Conservation (phyloP, 805 yeast species). For the Candida vartiovaarae region DNA sequence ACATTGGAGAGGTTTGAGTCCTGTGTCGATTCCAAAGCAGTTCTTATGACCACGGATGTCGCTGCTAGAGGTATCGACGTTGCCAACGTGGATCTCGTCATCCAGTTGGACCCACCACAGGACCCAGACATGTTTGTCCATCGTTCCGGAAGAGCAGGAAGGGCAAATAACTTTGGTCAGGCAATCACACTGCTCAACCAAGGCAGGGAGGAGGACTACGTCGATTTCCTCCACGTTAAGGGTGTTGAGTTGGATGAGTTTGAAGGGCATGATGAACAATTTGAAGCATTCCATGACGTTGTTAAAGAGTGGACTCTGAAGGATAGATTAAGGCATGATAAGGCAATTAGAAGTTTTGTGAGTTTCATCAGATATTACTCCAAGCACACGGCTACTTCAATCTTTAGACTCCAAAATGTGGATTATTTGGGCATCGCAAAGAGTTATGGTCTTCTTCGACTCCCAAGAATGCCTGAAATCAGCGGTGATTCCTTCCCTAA, state of each 20-base stretch:
- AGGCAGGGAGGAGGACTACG: conserved; percentile 75
- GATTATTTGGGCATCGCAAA: conserved; percentile 69
- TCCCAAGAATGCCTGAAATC: conserved; percentile 94
- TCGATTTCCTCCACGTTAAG: conserved; percentile 73
- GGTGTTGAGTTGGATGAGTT: conserved; percentile 45
- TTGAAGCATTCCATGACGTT: conserved; percentile 14
- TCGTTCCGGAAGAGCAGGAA: conserved; percentile 91
- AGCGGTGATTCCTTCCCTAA: conserved; percentile 48
- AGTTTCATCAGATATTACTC: conserved; percentile 78
- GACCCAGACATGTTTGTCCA: conserved; percentile 90
- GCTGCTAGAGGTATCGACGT: conserved; percentile 97
- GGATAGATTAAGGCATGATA: conserved; percentile 79
- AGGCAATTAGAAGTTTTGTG: conserved; percentile 72
- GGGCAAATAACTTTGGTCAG: conserved; percentile 80
- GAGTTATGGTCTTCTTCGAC: conserved; percentile 70
- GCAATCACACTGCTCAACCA: conserved; percentile 68
- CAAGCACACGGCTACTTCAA: conserved; percentile 83
- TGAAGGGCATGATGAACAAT: conserved; percentile 11
- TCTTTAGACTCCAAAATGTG: conserved; percentile 65
- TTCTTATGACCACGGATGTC: conserved; percentile 91
- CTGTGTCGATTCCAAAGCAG: conserved; percentile 35
- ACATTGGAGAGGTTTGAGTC: conserved; percentile 52
- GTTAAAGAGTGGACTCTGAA: conserved; percentile 49
- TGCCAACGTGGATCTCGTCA: conserved; percentile 87
- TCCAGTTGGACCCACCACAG: conserved; percentile 93